Evolutionary conservation across 495 filamentous ascomycete genomes (phyloP).

Genomic region (Penicillium cataractarum): DNA sequence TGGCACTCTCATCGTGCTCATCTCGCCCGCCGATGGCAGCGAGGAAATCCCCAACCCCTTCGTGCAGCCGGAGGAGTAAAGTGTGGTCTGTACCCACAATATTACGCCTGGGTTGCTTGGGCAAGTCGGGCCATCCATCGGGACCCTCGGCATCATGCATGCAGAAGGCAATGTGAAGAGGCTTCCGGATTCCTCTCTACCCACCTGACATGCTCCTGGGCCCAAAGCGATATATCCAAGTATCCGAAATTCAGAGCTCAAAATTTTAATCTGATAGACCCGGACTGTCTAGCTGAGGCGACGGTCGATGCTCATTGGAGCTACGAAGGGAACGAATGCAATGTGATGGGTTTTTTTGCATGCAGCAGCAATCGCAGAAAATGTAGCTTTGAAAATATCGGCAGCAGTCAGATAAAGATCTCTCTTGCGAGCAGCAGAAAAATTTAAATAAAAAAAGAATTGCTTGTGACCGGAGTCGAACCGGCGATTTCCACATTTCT

Average conservation of each 20-base stretch:
- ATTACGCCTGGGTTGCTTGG: background rate
- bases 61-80: slow-evolving; percentile 65
- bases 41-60: slow-evolving; percentile 97
- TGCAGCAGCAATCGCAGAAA: too few species aligned
- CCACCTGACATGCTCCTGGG: background rate
- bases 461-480: too few species aligned
- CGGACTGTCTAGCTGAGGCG: slow-evolving; percentile 12
- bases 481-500: too few species aligned
- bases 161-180: slow-evolving; percentile 2
- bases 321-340: slow-evolving; percentile 35
- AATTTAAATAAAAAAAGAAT: too few species aligned
- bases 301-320: slow-evolving; percentile 23
- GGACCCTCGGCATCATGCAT: background rate
- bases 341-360: slow-evolving; percentile 18
- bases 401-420: too few species aligned
- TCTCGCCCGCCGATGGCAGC: slow-evolving; percentile 91
- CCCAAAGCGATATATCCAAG: background rate
- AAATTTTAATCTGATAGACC: slow-evolving; percentile 10
- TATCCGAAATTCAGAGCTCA: background rate
- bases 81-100: background rate
- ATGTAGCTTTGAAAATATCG: too few species aligned
- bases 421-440: too few species aligned
- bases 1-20: slow-evolving; percentile 87
- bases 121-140: background rate
- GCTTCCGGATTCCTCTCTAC: background rate